Evolutionary conservation across 768 basidiomycete genomes (phyloP), one percentile per base, ranked within the genome.

Genomic region (Boletus tylopilopsis): DNA sequence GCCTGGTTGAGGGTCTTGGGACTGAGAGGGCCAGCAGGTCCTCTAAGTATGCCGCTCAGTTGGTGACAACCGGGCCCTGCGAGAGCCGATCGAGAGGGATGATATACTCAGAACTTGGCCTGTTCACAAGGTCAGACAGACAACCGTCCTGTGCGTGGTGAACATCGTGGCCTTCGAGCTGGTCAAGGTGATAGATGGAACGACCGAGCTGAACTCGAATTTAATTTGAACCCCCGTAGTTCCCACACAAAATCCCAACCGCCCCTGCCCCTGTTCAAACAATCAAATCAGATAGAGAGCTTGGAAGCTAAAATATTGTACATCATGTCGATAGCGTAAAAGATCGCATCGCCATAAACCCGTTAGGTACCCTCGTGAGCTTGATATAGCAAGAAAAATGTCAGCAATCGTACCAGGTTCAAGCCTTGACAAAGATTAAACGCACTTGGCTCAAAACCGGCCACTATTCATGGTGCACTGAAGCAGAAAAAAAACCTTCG

Each of bases 21-120:
- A 67, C 57, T 57, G 50, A 56, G 60, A 59, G 50, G 59, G 49
- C 57, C 37, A 10, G 60, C 53, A 66, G 71, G 55, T 69, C 85
- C 77, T 82, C 82, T 84, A 81, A n/a, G 80, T 85, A 77, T 75
- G 79, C 68, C 74, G 76, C 76, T 77, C 70, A 71, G 73, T 71
- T 59, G 62, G 59, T 82, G 76, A 76, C 66, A 70, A 71, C 76
- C 70, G 70, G 78, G 67, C 76, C 73, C 83, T 57, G 77, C 79
- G 76, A 79, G 78, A 72, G 76, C 69, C 80, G 57, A 75, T 79
- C 76, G 50, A 74, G 76, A 76, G 76, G 78, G 79, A 78, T 68
- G 77, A 54, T 63, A 79, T 76, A 66, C 82, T 86, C 84, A 83
- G 82, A 85, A 80, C 81, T 85, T 85, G 74, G 77, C 82, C 81